Conservation (phyloP, 2,329 filamentous ascomycete genomes). For the Trichoderma pleuroti region DNA sequence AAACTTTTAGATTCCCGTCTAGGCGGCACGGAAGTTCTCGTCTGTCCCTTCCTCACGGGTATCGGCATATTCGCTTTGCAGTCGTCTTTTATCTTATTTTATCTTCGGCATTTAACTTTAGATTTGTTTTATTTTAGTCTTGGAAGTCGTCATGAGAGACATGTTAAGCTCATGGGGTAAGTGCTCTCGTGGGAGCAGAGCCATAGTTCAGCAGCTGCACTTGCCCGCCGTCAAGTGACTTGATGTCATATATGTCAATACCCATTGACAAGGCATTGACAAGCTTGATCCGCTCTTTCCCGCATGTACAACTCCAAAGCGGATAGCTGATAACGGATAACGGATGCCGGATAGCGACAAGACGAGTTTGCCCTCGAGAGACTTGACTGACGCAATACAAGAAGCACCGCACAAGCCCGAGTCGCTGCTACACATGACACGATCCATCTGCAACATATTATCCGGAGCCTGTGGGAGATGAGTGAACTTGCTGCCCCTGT, state of each 20-base stretch:
- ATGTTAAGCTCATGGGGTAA: neutral
- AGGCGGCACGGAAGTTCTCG: neutral
- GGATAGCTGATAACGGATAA: neutral
- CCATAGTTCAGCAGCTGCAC: neutral
- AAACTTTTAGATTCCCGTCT: neutral
- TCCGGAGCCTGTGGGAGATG: neutral
- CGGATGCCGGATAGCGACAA: neutral
- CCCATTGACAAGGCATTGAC: neutral
- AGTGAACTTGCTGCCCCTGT: neutral
- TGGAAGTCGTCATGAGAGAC: neutral
- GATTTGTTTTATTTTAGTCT: neutral
- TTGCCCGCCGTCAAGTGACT: neutral
- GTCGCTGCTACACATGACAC: neutral
- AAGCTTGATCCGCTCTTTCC: constrained; percentile 2
- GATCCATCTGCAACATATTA: neutral
- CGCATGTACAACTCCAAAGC: neutral
- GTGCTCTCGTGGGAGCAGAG: neutral
- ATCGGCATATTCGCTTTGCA: neutral
- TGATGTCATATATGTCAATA: neutral
- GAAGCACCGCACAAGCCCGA: neutral
- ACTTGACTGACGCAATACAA: neutral
- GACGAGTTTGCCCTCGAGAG: neutral
- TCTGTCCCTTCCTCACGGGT: constrained; percentile 4
- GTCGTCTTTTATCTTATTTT: neutral
- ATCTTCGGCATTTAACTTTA: neutral